phyloP scores from a whole-genome alignment of 305 asterid species.

The Solanum hybrid region DNA sequence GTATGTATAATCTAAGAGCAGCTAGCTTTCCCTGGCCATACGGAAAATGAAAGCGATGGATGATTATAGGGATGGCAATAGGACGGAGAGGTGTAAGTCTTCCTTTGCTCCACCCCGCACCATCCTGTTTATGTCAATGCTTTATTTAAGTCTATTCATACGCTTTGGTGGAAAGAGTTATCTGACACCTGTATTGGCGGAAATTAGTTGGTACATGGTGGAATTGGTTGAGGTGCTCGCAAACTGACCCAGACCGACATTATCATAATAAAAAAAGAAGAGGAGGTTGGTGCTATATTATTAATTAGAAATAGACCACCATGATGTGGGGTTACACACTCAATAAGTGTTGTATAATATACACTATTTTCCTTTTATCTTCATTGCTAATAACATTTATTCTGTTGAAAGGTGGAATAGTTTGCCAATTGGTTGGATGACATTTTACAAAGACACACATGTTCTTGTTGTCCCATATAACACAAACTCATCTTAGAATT shows the following conservation, averaged over 20 bases:
- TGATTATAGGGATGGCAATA: neutral
- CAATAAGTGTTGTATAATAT: too few species aligned
- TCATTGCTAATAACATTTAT: too few species aligned
- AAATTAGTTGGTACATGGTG: too few species aligned
- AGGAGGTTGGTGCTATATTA: too few species aligned
- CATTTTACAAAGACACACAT: neutral
- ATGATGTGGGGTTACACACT: too few species aligned
- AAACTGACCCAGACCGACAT: too few species aligned
- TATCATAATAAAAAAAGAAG: too few species aligned
- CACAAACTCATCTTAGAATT: neutral
- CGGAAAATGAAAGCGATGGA: slow-evolving; percentile 91
- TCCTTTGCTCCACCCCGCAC: neutral
- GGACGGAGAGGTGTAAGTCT: neutral
- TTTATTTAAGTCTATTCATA: neutral
- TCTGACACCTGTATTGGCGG: too few species aligned
- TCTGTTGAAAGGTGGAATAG: neutral
- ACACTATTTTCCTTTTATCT: too few species aligned
- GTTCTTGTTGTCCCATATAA: neutral
- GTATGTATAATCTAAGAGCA: slow-evolving; percentile 8
- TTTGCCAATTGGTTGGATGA: neutral
- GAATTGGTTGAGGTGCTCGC: too few species aligned
- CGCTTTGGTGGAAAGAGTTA: too few species aligned
- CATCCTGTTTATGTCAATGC: neutral
- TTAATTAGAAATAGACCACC: too few species aligned
- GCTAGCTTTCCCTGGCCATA: slow-evolving; percentile 45